Evolutionary conservation across 2,329 filamentous ascomycete species (phyloP).

Genomic region (Colletotrichum sidae): DNA sequence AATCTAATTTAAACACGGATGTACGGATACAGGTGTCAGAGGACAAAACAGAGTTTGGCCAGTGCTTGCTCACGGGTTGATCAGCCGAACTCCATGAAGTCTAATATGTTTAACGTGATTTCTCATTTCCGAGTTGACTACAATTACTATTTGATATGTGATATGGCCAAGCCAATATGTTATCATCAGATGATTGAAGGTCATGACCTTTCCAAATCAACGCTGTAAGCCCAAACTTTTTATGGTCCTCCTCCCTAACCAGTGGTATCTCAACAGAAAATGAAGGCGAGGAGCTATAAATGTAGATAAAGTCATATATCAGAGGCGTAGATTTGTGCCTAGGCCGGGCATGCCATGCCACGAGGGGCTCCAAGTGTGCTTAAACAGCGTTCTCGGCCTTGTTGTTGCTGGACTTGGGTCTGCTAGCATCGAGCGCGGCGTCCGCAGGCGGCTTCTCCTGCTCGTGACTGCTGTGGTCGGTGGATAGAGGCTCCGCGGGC

Average conservation of each 20-base stretch:
- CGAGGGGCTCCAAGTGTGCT: neutral
- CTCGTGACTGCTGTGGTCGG: conserved; percentile 33
- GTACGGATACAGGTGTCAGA: no score
- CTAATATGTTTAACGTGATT: neutral
- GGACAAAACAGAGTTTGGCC: neutral
- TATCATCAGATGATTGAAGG: conserved; percentile 21
- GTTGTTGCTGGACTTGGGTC: conserved; percentile 47
- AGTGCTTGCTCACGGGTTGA: neutral
- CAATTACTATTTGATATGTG: conserved; percentile 4
- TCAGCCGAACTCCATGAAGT: neutral
- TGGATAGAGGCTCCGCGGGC: conserved; percentile 16
- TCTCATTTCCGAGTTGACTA: conserved; percentile 6
- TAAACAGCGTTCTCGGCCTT: conserved; percentile 41
- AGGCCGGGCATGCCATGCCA: no score
- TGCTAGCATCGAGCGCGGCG: conserved; percentile 49
- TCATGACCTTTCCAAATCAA: conserved; percentile 9
- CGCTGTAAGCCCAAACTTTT: conserved; percentile 13
- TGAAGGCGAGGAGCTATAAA: conserved; percentile 2
- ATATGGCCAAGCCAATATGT: conserved; percentile 16
- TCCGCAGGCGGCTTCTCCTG: conserved; percentile 49
- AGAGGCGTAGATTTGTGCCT: neutral
- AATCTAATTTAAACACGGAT: no score
- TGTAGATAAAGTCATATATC: neutral
- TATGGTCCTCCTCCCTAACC: conserved; percentile 10
- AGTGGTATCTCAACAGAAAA: conserved; percentile 14